Conservation (phyloP, 1,284 basidiomycete species). For the Anthracocystis panici-leucophaei region DNA sequence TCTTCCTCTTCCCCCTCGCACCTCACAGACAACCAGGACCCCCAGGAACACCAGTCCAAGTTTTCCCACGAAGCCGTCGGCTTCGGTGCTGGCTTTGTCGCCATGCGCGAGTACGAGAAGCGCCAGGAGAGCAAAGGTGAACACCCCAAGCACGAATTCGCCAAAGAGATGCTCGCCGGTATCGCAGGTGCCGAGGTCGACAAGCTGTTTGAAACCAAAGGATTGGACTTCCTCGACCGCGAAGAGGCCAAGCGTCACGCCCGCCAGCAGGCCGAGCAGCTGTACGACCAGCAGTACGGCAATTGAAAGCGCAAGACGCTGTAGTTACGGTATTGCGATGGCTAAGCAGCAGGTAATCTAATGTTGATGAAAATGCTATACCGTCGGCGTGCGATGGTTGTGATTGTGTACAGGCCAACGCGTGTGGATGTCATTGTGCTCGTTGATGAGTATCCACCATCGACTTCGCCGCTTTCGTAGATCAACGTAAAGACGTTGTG, state of each 20-base stretch:
- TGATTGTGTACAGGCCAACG: no score
- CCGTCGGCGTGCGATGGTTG: no score
- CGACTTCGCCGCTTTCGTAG: no score
- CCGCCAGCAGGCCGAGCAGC: constrained; percentile 51
- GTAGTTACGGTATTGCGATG: background rate
- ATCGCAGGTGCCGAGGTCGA: constrained; percentile 60
- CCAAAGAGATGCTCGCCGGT: constrained; percentile 72
- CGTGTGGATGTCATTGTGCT: no score
- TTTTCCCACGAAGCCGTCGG: constrained; percentile 77
- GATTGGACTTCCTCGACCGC: constrained; percentile 60
- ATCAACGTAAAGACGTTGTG: no score
- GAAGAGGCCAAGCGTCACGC: constrained; percentile 73
- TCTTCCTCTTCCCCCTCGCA: background rate
- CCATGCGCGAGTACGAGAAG: constrained; percentile 75
- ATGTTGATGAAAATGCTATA: no score
- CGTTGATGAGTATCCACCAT: no score
- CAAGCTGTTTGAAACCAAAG: constrained; percentile 66
- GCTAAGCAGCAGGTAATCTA: no score
- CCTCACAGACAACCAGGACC: constrained; percentile 47
- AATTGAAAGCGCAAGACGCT: constrained; percentile 9
- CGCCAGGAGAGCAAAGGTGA: constrained; percentile 73
- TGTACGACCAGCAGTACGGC: constrained; percentile 57
- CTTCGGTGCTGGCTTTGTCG: constrained; percentile 71
- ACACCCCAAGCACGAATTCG: constrained; percentile 70
- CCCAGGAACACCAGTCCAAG: constrained; percentile 57